phyloP scores from a whole-genome alignment of 2,329 filamentous ascomycete species.

The Botryotinia narcissicola region DNA sequence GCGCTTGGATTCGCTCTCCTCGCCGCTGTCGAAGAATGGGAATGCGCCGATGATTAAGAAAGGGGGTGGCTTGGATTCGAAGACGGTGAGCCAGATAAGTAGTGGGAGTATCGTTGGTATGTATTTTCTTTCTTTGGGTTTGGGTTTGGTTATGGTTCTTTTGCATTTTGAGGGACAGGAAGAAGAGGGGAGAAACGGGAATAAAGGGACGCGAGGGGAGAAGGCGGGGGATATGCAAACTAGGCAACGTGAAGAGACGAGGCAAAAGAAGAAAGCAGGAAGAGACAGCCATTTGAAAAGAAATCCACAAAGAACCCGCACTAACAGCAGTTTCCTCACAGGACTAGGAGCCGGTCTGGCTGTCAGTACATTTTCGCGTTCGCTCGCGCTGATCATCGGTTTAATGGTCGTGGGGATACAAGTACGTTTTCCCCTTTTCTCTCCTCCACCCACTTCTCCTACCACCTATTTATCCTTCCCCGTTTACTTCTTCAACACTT shows the following conservation, averaged over 20 bases:
- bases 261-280: not conserved
- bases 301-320: not conserved
- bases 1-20: conserved; percentile 28
- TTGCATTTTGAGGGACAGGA: too few species aligned
- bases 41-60: conserved; percentile 36
- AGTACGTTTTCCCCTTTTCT: conserved; percentile 21
- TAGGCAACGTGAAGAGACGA: too few species aligned
- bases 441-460: too few species aligned
- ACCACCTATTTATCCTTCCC: not conserved
- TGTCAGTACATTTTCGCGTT: conserved; percentile 68
- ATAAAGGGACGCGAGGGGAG: too few species aligned
- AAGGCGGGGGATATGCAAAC: too few species aligned
- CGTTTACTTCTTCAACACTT: not conserved
- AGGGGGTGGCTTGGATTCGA: conserved; percentile 30
- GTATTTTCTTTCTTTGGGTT: conserved; percentile 2
- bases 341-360: conserved; percentile 45
- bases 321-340: conserved; percentile 10
- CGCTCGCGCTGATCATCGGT: conserved; percentile 65
- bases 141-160: too few species aligned
- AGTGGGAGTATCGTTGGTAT: conserved; percentile 37
- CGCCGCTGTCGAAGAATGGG: conserved; percentile 26
- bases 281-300: not conserved
- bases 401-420: conserved; percentile 55
- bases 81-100: conserved; percentile 37
- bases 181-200: too few species aligned